phyloP scores from a whole-genome alignment of 1,284 basidiomycete genomes.

The Lentinus polychrous region DNA sequence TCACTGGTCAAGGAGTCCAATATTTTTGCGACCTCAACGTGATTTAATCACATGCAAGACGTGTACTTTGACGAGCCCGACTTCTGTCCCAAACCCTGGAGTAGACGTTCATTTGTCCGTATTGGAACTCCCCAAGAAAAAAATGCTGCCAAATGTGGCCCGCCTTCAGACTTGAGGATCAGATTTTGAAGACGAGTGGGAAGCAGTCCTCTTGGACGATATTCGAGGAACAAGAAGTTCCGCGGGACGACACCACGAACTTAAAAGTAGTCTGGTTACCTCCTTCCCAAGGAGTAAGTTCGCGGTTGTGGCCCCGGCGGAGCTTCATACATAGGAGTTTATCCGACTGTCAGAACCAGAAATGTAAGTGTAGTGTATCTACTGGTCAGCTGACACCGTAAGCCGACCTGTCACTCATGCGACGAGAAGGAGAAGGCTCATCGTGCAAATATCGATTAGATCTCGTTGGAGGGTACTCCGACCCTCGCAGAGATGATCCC shows the following conservation, averaged over 20 bases:
- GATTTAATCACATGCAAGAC: constrained; percentile 15
- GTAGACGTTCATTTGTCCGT: constrained; percentile 21
- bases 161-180: constrained; percentile 7
- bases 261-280: too few species aligned
- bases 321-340: too few species aligned
- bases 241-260: too few species aligned
- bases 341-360: too few species aligned
- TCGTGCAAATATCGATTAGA: not conserved
- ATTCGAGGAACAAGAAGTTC: too few species aligned
- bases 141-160: not conserved
- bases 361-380: too few species aligned
- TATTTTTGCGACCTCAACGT: constrained; percentile 27
- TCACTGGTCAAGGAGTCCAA: constrained; percentile 29
- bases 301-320: too few species aligned
- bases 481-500: constrained; percentile 24
- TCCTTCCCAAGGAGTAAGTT: too few species aligned
- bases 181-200: constrained; percentile 9
- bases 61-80: constrained; percentile 14
- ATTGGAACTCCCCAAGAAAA: constrained; percentile 12
- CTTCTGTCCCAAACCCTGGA: constrained; percentile 13
- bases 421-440: not conserved
- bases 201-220: constrained; percentile 1
- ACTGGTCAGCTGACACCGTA: too few species aligned
- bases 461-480: constrained; percentile 8
- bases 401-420: too few species aligned